A percentile compares a stretch with the other conserved stretches of the same genome.
phyloP scores from a whole-genome alignment of 163 green algal species.

The Scenedesmus sp. region DNA sequence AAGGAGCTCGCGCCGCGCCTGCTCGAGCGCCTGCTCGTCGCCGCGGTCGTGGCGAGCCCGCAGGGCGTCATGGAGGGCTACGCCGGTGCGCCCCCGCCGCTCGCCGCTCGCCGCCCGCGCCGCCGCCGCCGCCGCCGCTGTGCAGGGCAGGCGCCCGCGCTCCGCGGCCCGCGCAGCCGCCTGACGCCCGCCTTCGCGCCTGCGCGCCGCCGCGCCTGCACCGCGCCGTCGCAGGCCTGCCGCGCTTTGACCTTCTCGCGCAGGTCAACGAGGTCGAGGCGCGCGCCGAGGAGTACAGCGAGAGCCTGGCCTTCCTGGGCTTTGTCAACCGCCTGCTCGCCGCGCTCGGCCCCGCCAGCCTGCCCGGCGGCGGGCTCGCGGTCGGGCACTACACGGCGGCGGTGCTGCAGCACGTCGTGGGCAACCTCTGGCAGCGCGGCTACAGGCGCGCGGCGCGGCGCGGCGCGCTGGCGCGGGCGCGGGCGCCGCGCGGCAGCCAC shows the following conservation, averaged over 20 bases:
- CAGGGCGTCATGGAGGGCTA: conserved; percentile 21
- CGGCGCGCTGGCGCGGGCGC: neutral
- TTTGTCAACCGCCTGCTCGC: conserved; percentile 69
- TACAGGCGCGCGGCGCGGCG: conserved; percentile 51
- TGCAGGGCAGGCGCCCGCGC: too few relatives aligned
- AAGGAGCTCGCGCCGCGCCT: conserved; percentile 58
- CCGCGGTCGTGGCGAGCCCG: conserved; percentile 60
- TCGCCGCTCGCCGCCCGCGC: too few relatives aligned
- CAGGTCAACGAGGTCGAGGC: conserved; percentile 87
- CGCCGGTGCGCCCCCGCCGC: conserved; percentile 16
- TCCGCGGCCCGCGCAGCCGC: neutral
- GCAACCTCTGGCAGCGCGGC: conserved; percentile 59
- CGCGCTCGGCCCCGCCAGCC: conserved; percentile 21
- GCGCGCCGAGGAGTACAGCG: conserved; percentile 77
- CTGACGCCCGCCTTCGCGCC: neutral
- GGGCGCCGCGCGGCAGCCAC: too few relatives aligned
- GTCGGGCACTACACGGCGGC: conserved; percentile 68
- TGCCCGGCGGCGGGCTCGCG: conserved; percentile 44
- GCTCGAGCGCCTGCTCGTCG: conserved; percentile 72
- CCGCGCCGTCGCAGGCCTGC: conserved; percentile 27
- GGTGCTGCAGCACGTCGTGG: conserved; percentile 70
- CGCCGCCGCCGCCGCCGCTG: neutral
- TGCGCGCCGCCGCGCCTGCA: neutral
- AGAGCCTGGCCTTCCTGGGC: conserved; percentile 74
- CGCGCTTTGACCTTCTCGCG: conserved; percentile 57